phyloP scores from a whole-genome alignment of 2,329 filamentous ascomycete genomes.

The Chaetomium olivaceum region DNA sequence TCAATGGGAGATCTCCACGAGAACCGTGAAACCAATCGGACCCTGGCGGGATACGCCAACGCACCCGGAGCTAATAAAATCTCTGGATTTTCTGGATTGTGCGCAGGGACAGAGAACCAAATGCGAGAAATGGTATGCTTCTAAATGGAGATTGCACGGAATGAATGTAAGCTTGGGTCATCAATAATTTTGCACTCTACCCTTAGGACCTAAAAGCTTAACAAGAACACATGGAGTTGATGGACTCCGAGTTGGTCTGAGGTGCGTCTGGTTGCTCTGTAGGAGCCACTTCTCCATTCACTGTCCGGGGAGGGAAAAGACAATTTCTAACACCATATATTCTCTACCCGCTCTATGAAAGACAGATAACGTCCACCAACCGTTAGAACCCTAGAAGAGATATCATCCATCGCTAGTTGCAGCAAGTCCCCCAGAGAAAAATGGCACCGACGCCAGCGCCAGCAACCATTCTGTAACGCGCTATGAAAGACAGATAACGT shows the following conservation, averaged over 20 bases:
- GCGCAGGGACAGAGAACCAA: too few relatives aligned
- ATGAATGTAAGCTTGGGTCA: constrained; percentile 1
- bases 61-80: too few relatives aligned
- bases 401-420: background rate
- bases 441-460: constrained; percentile 1
- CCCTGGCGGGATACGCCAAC: too few relatives aligned
- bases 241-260: constrained; percentile 2
- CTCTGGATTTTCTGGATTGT: too few relatives aligned
- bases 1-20: too few relatives aligned
- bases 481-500: background rate
- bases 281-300: background rate
- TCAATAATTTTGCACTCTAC: background rate
- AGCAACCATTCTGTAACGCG: background rate
- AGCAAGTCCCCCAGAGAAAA: background rate
- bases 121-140: background rate
- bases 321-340: background rate
- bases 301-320: background rate
- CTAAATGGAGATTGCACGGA: background rate
- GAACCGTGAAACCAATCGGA: too few relatives aligned
- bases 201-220: background rate
- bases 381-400: too few relatives aligned
- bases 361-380: too few relatives aligned
- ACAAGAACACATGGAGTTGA: background rate
- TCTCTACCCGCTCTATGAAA: background rate
- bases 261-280: background rate